Evolutionary conservation across 768 basidiomycete genomes (phyloP).

Genomic region (Naganishia friedmannii): DNA sequence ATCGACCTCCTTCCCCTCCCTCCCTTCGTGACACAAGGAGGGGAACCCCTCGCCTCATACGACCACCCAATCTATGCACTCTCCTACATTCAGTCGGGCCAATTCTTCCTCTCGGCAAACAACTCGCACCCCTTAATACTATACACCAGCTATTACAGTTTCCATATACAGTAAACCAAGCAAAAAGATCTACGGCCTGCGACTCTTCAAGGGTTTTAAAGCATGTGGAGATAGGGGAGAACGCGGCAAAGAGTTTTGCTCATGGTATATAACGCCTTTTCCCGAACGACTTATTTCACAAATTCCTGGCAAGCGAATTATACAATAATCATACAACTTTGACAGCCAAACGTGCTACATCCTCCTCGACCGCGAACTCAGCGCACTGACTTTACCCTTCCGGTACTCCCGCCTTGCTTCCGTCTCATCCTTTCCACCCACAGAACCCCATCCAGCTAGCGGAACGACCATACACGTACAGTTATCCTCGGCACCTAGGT

Average conservation of each 20-base stretch:
- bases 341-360: constrained; percentile 22
- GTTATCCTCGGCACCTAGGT: constrained; percentile 85
- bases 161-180: too few relatives aligned
- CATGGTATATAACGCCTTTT: too few relatives aligned
- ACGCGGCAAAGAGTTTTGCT: too few relatives aligned
- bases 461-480: constrained; percentile 87
- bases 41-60: too few relatives aligned
- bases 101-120: constrained; percentile 87
- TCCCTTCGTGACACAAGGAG: too few relatives aligned
- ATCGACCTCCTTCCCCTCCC: not conserved
- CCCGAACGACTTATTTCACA: too few relatives aligned
- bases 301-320: too few relatives aligned
- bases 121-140: constrained; percentile 94
- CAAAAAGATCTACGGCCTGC: too few relatives aligned
- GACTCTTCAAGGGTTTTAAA: too few relatives aligned
- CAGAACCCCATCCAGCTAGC: constrained; percentile 83
- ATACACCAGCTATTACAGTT: too few relatives aligned
- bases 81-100: constrained; percentile 83
- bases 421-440: constrained; percentile 75
- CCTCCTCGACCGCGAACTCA: constrained; percentile 52
- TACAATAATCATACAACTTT: too few relatives aligned
- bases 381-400: constrained; percentile 48
- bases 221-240: too few relatives aligned
- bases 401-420: constrained; percentile 79
- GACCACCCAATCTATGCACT: constrained; percentile 89